Percentiles rank a stretch among this genome's conserved stretches.
phyloP scores from a whole-genome alignment of 108 stramenopile genomes.

The Nitzschia inconspicua region DNA sequence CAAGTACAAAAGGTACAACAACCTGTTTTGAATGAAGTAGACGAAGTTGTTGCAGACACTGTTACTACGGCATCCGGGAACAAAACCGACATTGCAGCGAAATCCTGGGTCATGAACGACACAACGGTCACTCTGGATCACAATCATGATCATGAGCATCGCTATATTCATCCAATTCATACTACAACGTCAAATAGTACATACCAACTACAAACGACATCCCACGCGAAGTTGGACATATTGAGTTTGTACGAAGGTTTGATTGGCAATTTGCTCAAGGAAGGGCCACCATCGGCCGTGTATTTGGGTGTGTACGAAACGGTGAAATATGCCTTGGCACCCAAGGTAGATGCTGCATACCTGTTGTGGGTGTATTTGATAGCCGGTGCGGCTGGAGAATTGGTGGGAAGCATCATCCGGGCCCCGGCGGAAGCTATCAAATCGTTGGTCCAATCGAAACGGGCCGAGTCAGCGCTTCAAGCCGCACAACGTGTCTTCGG shows the following conservation, averaged over 20 bases:
- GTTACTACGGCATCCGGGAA: no score
- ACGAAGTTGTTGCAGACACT: no score
- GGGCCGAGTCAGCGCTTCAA: conserved; percentile 8
- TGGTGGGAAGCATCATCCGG: conserved; percentile 24
- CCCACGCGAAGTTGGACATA: neutral
- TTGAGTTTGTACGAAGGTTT: conserved; percentile 18
- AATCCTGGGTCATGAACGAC: no score
- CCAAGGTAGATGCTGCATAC: conserved; percentile 1
- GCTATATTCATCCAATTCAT: no score
- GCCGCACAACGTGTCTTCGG: conserved; percentile 5
- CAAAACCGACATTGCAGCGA: no score
- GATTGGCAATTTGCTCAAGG: conserved; percentile 25
- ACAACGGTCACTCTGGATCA: no score
- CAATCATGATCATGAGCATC: no score
- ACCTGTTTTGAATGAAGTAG: no score
- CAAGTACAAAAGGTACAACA: no score
- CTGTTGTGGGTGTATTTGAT: conserved; percentile 29
- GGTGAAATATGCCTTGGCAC: conserved; percentile 12
- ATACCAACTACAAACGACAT: neutral
- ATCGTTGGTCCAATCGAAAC: conserved; percentile 20
- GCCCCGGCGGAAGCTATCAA: conserved; percentile 44
- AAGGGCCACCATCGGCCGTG: conserved; percentile 41
- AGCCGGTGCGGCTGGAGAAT: conserved; percentile 36
- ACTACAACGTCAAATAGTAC: no score
- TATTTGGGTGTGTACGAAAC: conserved; percentile 40